Evolutionary conservation across 345 rosid species (phyloP), one percentile per base, ranked within the genome.

Genomic region (Raphanus raphanistrum): DNA sequence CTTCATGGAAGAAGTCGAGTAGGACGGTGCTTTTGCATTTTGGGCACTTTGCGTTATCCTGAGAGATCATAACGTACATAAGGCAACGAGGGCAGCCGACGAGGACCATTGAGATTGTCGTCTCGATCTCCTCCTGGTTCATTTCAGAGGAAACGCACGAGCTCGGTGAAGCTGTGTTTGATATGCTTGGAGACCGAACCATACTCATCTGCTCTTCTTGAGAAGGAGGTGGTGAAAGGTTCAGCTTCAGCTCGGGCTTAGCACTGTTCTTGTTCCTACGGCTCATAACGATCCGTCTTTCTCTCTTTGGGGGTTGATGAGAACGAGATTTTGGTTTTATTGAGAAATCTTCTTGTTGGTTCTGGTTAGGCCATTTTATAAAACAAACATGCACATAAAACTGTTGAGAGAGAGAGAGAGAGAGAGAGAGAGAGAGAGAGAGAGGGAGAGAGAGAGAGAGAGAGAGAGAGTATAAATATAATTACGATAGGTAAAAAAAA

Each of bases 71-170:
- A 58, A 92, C 94, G 57, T 92, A 92, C 96, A 92, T 88, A 74
- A 89, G 88, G 63, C 98, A 92, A 71, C 96, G 83, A 45, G 98
- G 96, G 36, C 97, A 92, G 0, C 97, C 99, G 1, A 91, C 98
- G 7, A 95, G 92, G n/a, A 90, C 85, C 99, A 95, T 95, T 62
- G 98, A 90, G 0, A 90, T 84, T 8, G 88, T 84, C 74, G 41
- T 66, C 29, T 67, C 68, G 17, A 71, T 73, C 48, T 85, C 89
- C 16, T 91, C 92, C 15, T 82, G 88, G 86, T 79, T 82, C 64
- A 72, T 71, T 86, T 95, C 98, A 0, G 91, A 90, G 0, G 99
- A 95, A 71, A 95, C 85, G 15, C 98, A 95, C 12, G 99, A 93
- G 89, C 87, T 93, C 1, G 93, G 97, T 31, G 98, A 91, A 36